Evolutionary conservation across 2,329 filamentous ascomycete genomes (phyloP).

Genomic region (Rutstroemia sp.): DNA sequence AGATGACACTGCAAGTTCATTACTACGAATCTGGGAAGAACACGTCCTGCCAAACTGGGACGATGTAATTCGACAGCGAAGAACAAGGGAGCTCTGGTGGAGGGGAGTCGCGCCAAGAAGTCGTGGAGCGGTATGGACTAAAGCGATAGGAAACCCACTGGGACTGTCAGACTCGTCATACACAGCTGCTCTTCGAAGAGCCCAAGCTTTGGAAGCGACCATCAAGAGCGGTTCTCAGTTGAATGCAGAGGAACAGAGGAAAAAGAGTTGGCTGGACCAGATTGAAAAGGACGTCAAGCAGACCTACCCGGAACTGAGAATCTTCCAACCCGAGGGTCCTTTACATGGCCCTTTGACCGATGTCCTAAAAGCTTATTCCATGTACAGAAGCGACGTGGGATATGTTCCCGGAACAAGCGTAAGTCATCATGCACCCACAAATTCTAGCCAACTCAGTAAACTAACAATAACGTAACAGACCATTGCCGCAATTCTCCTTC

Average conservation of each 20-base stretch:
- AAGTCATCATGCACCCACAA: conserved; percentile 31
- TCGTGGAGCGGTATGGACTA: conserved; percentile 36
- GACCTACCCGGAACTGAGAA: conserved; percentile 65
- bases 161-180: conserved; percentile 55
- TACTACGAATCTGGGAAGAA: conserved; percentile 64
- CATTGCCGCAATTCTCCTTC: conserved; percentile 64
- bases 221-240: conserved; percentile 26
- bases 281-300: conserved; percentile 58
- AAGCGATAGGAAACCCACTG: conserved; percentile 30
- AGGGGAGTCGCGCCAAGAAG: conserved; percentile 65
- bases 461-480: conserved; percentile 39
- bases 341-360: conserved; percentile 62
- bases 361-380: conserved; percentile 69
- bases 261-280: conserved; percentile 52
- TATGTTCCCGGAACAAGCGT: conserved; percentile 70
- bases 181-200: conserved; percentile 61
- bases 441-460: background rate
- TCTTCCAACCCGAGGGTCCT: conserved; percentile 50
- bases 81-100: conserved; percentile 76
- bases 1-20: conserved; percentile 46
- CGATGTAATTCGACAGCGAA: conserved; percentile 57
- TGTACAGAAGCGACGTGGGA: conserved; percentile 77
- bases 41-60: conserved; percentile 72
- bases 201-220: conserved; percentile 48
- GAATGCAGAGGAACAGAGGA: conserved; percentile 43